Conservation (phyloP, 495 filamentous ascomycete species). For the Xylaria palmicola region DNA sequence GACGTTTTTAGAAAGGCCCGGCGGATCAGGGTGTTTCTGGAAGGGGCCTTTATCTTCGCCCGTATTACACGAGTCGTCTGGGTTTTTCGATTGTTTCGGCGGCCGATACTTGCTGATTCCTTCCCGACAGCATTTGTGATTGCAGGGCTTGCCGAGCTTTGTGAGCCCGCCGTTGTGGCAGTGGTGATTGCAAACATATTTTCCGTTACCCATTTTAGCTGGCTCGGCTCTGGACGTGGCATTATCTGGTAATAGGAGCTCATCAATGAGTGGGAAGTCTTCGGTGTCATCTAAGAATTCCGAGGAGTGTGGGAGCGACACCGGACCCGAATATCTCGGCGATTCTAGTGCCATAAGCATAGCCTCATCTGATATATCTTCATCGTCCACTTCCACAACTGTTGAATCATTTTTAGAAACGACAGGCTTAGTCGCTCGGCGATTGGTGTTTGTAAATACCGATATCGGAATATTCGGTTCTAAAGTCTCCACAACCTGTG, state of each 20-base stretch:
- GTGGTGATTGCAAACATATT: constrained; percentile 81
- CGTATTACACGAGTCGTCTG: neutral
- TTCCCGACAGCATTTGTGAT: constrained; percentile 83
- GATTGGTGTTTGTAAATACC: constrained; percentile 46
- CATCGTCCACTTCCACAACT: constrained; percentile 24
- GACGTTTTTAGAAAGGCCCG: neutral
- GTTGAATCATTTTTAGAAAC: neutral
- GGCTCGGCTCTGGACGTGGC: constrained; percentile 32
- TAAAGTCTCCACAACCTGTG: constrained; percentile 59
- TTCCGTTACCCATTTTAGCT: constrained; percentile 71
- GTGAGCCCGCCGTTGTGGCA: constrained; percentile 69
- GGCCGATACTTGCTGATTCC: constrained; percentile 79
- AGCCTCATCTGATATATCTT: constrained; percentile 33
- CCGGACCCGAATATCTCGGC: constrained; percentile 5
- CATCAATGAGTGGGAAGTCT: constrained; percentile 21
- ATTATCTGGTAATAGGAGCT: constrained; percentile 13
- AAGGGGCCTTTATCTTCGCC: constrained; percentile 18
- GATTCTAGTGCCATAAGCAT: constrained; percentile 20
- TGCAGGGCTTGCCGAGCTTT: constrained; percentile 48
- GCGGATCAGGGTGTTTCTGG: neutral
- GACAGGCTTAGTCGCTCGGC: constrained; percentile 7
- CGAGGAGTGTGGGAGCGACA: constrained; percentile 48
- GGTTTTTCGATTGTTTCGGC: constrained; percentile 38
- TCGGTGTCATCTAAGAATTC: constrained; percentile 49
- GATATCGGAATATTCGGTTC: constrained; percentile 59